Conservation (phyloP, 1,284 basidiomycete genomes). For the Apiotrichum mycotoxinovorans region DNA sequence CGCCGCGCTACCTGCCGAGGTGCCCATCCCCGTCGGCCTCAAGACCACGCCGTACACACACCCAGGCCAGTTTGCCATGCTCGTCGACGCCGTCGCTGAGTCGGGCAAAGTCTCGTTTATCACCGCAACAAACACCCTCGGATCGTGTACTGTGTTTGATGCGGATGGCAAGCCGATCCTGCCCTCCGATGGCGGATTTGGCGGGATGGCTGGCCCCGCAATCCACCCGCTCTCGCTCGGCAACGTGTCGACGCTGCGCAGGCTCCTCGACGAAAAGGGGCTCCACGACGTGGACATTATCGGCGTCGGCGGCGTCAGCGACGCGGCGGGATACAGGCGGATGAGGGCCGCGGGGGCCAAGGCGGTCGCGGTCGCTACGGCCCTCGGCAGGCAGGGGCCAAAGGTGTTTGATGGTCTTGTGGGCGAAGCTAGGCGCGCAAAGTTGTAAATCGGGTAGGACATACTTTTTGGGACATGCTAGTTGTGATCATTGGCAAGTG, state of each 20-base stretch:
- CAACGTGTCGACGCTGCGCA: slow-evolving; percentile 13
- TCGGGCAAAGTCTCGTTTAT: slow-evolving; percentile 11
- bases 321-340: slow-evolving; percentile 8
- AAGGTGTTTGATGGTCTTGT: slow-evolving; percentile 10
- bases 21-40: slow-evolving; percentile 15
- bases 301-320: slow-evolving; percentile 18
- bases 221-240: slow-evolving; percentile 19
- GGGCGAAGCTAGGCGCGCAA: neutral
- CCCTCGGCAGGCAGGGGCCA: slow-evolving; percentile 8
- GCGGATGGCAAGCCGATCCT: neutral
- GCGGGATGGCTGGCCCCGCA: slow-evolving; percentile 16
- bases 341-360: slow-evolving; percentile 14
- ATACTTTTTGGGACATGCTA: no score
- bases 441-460: neutral
- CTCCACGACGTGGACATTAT: slow-evolving; percentile 8
- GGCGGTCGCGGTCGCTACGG: slow-evolving; percentile 14
- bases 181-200: slow-evolving; percentile 16
- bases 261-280: slow-evolving; percentile 7
- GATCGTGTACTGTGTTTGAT: slow-evolving; percentile 10
- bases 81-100: slow-evolving; percentile 10
- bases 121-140: slow-evolving; percentile 19
- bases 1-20: slow-evolving; percentile 6
- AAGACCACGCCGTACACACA: slow-evolving; percentile 21
- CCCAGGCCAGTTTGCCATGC: slow-evolving; percentile 17
- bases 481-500: no score